phyloP scores from a whole-genome alignment of 257 asterid genomes.

The Solanum arcanum region DNA sequence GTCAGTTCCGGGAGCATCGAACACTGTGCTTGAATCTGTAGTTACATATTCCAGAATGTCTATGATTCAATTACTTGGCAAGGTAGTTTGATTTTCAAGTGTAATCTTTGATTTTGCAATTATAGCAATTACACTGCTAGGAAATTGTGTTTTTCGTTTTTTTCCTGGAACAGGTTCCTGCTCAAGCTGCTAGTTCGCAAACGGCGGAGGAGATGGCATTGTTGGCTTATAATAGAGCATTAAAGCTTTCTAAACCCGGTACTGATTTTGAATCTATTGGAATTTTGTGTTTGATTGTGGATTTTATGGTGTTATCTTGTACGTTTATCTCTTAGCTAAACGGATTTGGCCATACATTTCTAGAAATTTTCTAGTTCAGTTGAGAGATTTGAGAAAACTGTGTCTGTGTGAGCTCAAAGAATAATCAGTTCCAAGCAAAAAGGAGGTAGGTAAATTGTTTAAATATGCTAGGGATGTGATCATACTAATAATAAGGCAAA shows the following conservation, averaged over 20 bases:
- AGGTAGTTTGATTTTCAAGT: constrained; percentile 22
- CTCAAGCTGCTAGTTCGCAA: constrained; percentile 48
- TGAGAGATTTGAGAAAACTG: neutral
- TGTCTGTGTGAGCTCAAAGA: neutral
- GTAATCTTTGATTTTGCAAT: neutral
- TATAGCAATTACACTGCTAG: neutral
- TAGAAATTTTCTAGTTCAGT: neutral
- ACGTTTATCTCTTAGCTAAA: neutral
- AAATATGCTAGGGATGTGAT: neutral
- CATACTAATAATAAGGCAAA: neutral
- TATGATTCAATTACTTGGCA: constrained; percentile 71
- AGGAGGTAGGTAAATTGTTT: neutral
- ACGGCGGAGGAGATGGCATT: constrained; percentile 88
- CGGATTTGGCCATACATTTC: neutral
- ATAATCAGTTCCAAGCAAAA: neutral
- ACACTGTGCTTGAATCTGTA: constrained; percentile 62
- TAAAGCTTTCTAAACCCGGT: constrained; percentile 78
- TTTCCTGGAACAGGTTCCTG: constrained; percentile 36
- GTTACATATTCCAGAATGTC: constrained; percentile 91
- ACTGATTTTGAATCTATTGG: neutral
- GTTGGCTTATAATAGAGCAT: constrained; percentile 84
- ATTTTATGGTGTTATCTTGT: neutral
- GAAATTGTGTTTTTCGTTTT: neutral
- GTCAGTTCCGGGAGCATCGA: constrained; percentile 94
- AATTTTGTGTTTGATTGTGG: neutral